Base-by-base conservation (phyloP, 2,329 filamentous ascomycete species). In the Trichophyton schoenleinii region DNA sequence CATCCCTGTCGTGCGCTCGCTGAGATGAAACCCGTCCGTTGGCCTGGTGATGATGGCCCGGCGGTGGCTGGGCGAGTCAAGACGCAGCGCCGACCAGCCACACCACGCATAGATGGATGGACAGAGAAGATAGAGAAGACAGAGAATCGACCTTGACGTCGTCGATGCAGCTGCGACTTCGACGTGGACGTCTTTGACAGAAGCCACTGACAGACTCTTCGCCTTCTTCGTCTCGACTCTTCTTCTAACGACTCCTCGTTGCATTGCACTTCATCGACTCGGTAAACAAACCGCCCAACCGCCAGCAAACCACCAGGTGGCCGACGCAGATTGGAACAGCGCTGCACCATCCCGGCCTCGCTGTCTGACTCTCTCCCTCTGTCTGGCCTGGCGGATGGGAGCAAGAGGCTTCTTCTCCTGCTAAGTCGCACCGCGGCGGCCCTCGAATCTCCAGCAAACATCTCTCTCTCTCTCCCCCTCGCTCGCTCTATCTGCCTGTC, bases 291-390 rank as follows among this genome's bases (percentile, higher is more conserved):
- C 15, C 44, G 41, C 13, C 13, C 13, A 22, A 20, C 20, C 6
- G 44, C n/a, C 15, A 28, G 25, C n/a, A 25, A 48, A 48, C 52
- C 11, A 20, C 52, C 6, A 36, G 25, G 53, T 57, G 53, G 53
- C 53, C 53, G 31, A 15, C 53, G 53, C 53, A 57, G 31, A 57
- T 57, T 57, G 53, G 53, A 57, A 57, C 53, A 57, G 36, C 53
- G 53, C 53, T 38, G 53, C 53, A 57, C 7, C 53, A 22, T 9
- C 18, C 44, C 44, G 44, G 7, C 49, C 20, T 36, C 20, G 22
- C 6, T n/a, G n/a, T 25, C 41, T 7, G 38, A 44, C 41, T 36
- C 34, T 8, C 34, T 36, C 8, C 7, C 34, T 34, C 31, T 34
- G 31, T 36, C 34, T 15, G 41, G 41, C 41, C n/a, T 18, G 25